Evolutionary conservation across 352 stramenopile genomes (phyloP).

Genomic region (Sclerospora graminicola): DNA sequence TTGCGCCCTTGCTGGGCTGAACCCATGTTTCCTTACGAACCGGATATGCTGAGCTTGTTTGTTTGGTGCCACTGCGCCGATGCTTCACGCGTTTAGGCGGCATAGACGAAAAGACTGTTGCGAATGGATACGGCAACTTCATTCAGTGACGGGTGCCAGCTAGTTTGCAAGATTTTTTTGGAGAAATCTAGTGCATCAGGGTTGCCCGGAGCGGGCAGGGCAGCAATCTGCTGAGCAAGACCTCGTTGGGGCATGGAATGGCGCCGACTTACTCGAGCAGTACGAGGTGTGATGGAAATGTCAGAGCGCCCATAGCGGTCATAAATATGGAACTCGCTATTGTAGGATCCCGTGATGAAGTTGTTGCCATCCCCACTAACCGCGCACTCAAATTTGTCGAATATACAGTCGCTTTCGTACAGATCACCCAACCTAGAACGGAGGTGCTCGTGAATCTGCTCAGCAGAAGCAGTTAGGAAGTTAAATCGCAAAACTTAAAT

Average conservation of each 20-base stretch:
- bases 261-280: constrained; percentile 33
- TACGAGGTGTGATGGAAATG: constrained; percentile 48
- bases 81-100: constrained; percentile 14
- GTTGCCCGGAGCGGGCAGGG: constrained; percentile 21
- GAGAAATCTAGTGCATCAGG: constrained; percentile 64
- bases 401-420: constrained; percentile 95
- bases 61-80: no score
- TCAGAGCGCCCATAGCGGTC: constrained; percentile 73
- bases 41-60: no score
- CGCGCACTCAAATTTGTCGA: constrained; percentile 95
- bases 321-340: constrained; percentile 90
- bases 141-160: constrained; percentile 72
- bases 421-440: constrained; percentile 80
- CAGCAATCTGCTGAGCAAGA: constrained; percentile 49
- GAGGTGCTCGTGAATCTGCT: constrained; percentile 89
- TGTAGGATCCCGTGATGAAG: constrained; percentile 92
- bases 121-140: constrained; percentile 74
- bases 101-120: constrained; percentile 83
- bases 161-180: constrained; percentile 80
- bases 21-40: no score
- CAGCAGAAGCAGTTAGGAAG: constrained; percentile 1
- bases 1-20: no score
- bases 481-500: neutral
- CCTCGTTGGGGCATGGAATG: constrained; percentile 62
- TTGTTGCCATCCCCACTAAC: constrained; percentile 87